Conservation (phyloP, 2,329 filamentous ascomycete species). For the Aspergillus awamori region DNA sequence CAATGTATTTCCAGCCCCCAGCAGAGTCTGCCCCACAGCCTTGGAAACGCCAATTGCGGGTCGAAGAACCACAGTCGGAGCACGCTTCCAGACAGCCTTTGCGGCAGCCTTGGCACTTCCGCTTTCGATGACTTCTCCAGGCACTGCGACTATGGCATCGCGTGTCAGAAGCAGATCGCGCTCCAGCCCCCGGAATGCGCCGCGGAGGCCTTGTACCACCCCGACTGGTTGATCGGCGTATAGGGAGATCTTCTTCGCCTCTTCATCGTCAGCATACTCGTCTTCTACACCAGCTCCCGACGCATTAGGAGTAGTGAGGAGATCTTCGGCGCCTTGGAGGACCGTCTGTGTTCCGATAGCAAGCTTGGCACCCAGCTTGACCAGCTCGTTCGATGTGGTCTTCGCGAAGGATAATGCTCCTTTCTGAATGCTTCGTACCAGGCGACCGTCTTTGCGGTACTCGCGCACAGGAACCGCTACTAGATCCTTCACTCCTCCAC, state of each 20-base stretch:
- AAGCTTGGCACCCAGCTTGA: constrained; percentile 90
- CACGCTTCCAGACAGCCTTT: constrained; percentile 73
- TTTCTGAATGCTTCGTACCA: constrained; percentile 89
- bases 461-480: constrained; percentile 88
- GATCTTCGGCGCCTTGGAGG: constrained; percentile 81
- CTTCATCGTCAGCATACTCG: constrained; percentile 66
- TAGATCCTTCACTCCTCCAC: constrained; percentile 81
- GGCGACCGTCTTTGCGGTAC: constrained; percentile 89
- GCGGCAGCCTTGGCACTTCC: constrained; percentile 79
- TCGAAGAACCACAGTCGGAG: constrained; percentile 89
- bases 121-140: constrained; percentile 86
- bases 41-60: constrained; percentile 90
- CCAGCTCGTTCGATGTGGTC: constrained; percentile 91
- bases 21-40: constrained; percentile 81
- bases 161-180: constrained; percentile 83
- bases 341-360: constrained; percentile 95
- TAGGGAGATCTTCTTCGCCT: constrained; percentile 78
- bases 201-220: constrained; percentile 80
- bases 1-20: constrained; percentile 89
- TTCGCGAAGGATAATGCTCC: constrained; percentile 87
- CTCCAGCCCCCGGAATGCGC: constrained; percentile 79
- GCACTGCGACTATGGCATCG: constrained; percentile 93
- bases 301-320: constrained; percentile 55
- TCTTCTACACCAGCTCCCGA: constrained; percentile 56
- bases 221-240: constrained; percentile 94